A percentile compares a stretch with the other conserved stretches of the same genome.
phyloP scores from a whole-genome alignment of 805 yeast species.

The Candida pini region DNA sequence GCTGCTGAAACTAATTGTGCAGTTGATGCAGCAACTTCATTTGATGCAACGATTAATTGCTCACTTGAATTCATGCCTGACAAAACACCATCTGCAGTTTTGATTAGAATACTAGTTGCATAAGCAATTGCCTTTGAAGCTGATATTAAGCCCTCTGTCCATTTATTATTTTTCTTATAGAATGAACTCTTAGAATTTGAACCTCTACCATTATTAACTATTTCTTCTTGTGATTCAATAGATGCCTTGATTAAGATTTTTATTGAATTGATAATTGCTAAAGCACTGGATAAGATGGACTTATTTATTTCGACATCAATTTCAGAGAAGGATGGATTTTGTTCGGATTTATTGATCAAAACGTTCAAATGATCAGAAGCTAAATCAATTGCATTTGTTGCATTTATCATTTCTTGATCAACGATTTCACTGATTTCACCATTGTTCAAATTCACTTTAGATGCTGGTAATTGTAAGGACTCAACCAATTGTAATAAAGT shows the following conservation, averaged over 20 bases:
- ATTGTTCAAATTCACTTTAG: constrained; percentile 22
- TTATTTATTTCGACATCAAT: constrained; percentile 67
- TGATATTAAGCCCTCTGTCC: constrained; percentile 91
- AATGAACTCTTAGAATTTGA: constrained; percentile 62
- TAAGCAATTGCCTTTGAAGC: constrained; percentile 85
- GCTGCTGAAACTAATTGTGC: constrained; percentile 91
- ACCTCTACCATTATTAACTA: constrained; percentile 59
- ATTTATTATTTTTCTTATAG: constrained; percentile 80
- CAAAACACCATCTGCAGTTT: constrained; percentile 82
- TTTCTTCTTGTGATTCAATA: constrained; percentile 75
- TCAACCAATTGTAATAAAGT: constrained; percentile 51
- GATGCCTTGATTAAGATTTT: constrained; percentile 68
- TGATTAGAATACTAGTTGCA: constrained; percentile 74
- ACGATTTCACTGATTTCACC: constrained; percentile 67
- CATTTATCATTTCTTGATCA: constrained; percentile 65
- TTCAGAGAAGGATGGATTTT: constrained; percentile 46
- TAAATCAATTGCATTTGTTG: constrained; percentile 61
- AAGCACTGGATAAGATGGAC: constrained; percentile 71
- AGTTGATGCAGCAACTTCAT: constrained; percentile 88
- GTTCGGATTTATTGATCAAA: constrained; percentile 42
- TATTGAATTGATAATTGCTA: constrained; percentile 75
- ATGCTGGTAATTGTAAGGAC: constrained; percentile 34
- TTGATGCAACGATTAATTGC: constrained; percentile 82
- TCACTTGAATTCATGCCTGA: constrained; percentile 59
- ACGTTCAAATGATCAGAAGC: constrained; percentile 58